Evolutionary conservation across 2,329 filamentous ascomycete species (phyloP), one percentile per base, ranked within the genome.

Genomic region (Purpureocillium lavendulum): DNA sequence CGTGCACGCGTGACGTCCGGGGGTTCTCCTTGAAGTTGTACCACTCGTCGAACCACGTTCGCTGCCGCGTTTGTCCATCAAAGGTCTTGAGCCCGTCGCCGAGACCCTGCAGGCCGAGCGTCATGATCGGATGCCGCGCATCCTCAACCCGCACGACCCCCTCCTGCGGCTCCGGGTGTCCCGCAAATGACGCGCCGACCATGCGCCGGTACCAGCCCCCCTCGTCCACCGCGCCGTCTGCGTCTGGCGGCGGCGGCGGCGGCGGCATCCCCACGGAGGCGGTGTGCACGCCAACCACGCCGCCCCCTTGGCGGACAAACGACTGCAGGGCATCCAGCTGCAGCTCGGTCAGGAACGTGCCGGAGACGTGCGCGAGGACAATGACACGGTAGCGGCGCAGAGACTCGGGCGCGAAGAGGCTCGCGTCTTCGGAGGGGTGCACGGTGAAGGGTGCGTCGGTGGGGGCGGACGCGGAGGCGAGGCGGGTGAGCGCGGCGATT

Each of bases 201-300:
- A 67, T 51, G 4, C 49, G 47, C 13, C 55, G 58, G 42, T 66
- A 67, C 58, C 60, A 65, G 3, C 52, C 49, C 21, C 21, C 21
- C 0, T 49, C 52, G 12, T 45, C 46, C 49, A 67, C 54, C 9
- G 53, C 62, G 2, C 52, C 50, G 21, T 5, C 21, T 26, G 5
- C 21, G 21, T 26, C 21, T n/a, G 21, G 5, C 21, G 21, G 5
- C 3, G 58, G 51, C 7, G 9, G 10, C 9, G 9, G 17, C 13
- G 34, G 12, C 9, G 34, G 18, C 34, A 36, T 36, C 4, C 34
- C 34, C 21, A 18, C 26, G 11, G 34, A 26, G 1, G 64, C 62
- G 26, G 58, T 60, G 44, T 69, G 64, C n/a, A 68, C 52, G 16
- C 54, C 64, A 1, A 68, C 61, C 30, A 66, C 49, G 2, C 64